Evolutionary conservation across 352 stramenopile genomes (phyloP).

Genomic region (Bremia lactucae): DNA sequence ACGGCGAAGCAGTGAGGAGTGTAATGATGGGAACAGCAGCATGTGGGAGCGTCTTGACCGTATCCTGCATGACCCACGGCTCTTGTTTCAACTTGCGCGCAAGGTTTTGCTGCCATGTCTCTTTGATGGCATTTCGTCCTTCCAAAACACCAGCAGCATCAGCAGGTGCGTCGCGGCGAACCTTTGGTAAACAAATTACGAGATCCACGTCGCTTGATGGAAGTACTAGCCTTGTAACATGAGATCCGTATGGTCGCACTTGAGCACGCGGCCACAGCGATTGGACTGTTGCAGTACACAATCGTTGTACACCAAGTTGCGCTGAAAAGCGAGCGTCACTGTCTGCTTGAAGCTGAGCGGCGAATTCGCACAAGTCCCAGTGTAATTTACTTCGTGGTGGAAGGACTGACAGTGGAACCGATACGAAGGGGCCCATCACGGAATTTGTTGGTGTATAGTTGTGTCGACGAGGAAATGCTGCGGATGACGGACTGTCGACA

Average conservation of each 20-base stretch:
- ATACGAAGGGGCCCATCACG: conserved; percentile 68
- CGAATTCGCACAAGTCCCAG: conserved; percentile 83
- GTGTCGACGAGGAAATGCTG: conserved; percentile 24
- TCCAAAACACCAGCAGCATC: conserved; percentile 92
- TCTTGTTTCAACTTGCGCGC: conserved; percentile 90
- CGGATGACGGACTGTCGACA: conserved; percentile 10
- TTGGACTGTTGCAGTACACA: conserved; percentile 76
- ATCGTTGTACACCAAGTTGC: conserved; percentile 61
- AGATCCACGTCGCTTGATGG: conserved; percentile 96
- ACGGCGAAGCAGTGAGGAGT: conserved; percentile 71
- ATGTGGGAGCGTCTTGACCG: conserved; percentile 95
- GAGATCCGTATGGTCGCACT: conserved; percentile 95
- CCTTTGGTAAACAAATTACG: conserved; percentile 95
- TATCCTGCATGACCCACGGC: conserved; percentile 86
- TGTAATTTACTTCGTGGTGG: conserved; percentile 76
- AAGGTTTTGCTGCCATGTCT: conserved; percentile 96
- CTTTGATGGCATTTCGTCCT: conserved; percentile 97
- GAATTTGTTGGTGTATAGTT: conserved; percentile 38
- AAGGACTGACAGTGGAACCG: conserved; percentile 74
- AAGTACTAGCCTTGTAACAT: conserved; percentile 91
- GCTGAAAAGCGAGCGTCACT: conserved; percentile 54
- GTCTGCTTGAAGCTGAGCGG: conserved; percentile 65
- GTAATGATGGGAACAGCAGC: conserved; percentile 96
- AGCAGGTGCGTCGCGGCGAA: conserved; percentile 89
- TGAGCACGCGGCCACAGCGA: conserved; percentile 91